Evolutionary conservation across 371 early-diverging fungal genomes (phyloP).

Genomic region (Mucor circinelloides): DNA sequence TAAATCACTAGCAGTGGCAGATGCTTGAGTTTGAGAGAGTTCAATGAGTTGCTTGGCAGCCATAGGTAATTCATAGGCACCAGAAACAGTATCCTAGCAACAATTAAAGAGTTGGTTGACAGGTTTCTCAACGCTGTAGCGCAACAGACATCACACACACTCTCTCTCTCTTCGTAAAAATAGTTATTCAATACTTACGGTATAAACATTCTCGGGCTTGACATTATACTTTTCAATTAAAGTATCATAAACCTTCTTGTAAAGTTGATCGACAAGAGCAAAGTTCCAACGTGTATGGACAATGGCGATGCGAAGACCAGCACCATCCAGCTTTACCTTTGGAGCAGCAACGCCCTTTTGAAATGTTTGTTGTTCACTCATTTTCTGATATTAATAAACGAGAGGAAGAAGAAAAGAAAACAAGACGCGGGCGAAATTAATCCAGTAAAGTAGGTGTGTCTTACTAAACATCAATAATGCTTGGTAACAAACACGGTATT

Average conservation of each 20-base stretch:
- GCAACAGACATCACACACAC: background rate
- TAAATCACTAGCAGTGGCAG: slow-evolving; percentile 57
- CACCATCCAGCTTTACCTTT: slow-evolving; percentile 62
- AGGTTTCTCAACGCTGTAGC: background rate
- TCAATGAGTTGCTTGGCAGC: slow-evolving; percentile 81
- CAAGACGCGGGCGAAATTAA: slow-evolving; percentile 1
- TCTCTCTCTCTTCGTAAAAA: background rate
- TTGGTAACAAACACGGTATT: background rate
- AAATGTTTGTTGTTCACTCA: slow-evolving; percentile 49
- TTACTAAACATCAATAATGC: background rate
- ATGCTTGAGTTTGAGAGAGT: slow-evolving; percentile 61
- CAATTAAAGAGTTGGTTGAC: background rate
- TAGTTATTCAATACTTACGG: slow-evolving; percentile 45
- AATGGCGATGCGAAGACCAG: slow-evolving; percentile 74
- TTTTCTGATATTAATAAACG: slow-evolving; percentile 6
- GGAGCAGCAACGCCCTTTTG: slow-evolving; percentile 76
- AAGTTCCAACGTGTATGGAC: slow-evolving; percentile 96
- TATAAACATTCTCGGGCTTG: slow-evolving; percentile 68
- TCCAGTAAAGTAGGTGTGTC: background rate
- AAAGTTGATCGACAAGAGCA: slow-evolving; percentile 79
- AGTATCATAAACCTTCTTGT: slow-evolving; percentile 70
- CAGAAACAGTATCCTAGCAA: slow-evolving; percentile 76
- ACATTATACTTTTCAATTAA: slow-evolving; percentile 72
- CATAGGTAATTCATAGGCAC: slow-evolving; percentile 94
- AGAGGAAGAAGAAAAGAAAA: slow-evolving; percentile 11